Conservation (phyloP, 768 basidiomycete genomes). For the Filobasidium floriforme region DNA sequence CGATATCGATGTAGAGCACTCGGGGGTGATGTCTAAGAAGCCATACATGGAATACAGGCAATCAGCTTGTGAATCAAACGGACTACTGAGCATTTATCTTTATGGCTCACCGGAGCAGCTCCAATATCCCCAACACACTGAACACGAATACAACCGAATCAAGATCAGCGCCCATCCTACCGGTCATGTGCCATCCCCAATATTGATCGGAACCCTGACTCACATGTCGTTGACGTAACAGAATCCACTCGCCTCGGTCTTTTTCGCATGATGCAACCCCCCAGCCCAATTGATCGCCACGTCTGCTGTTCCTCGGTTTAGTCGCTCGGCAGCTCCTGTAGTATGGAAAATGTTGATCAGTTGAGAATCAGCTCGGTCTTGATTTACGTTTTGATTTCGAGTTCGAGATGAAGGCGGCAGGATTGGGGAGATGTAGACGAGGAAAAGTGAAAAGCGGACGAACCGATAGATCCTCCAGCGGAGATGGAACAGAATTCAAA, state of each 20-base stretch:
- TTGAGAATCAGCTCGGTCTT: background rate
- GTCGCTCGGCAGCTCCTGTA: conserved; percentile 67
- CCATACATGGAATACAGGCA: background rate
- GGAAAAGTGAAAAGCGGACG: conserved; percentile 30
- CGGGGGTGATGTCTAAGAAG: conserved; percentile 52
- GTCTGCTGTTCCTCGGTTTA: conserved; percentile 70
- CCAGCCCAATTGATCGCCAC: conserved; percentile 96
- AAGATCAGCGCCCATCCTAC: background rate
- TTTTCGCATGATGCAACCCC: conserved; percentile 98
- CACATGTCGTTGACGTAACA: conserved; percentile 80
- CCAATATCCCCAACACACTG: conserved; percentile 91
- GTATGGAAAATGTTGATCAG: background rate
- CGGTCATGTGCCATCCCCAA: no score
- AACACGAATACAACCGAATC: background rate
- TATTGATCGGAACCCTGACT: conserved; percentile 13
- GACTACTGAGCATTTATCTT: background rate
- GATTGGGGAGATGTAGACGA: background rate
- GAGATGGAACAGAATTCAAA: conserved; percentile 97
- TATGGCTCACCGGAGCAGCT: conserved; percentile 67
- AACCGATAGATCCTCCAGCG: conserved; percentile 83
- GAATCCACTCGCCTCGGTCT: conserved; percentile 93
- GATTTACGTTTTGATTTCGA: no score
- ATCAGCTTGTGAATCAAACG: background rate
- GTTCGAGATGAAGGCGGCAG: background rate
- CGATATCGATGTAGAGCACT: conserved; percentile 95